Evolutionary conservation across 352 stramenopile species (phyloP), one percentile per base, ranked within the genome.

Genomic region (Globisporangium heterothallicum): DNA sequence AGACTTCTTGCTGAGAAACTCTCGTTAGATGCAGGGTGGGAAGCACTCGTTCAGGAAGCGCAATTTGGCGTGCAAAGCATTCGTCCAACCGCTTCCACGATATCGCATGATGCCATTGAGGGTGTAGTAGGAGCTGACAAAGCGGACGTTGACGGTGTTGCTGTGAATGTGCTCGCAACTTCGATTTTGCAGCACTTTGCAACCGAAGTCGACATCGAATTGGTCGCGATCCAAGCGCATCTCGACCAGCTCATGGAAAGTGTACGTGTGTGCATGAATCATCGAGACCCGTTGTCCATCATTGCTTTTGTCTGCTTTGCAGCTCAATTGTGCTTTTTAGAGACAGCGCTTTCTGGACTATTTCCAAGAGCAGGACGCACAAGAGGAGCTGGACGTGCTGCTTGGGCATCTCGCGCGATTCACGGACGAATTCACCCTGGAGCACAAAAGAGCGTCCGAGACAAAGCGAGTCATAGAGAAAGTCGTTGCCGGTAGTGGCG

Each of bases 321-420:
- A 38, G 4, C 26, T 42, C 19, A 49, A 9, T 52, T 42, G n/a
- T 12, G 5, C 19, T 5, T n/a, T 29, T 13, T 41, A 91, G 79
- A 80, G 72, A 72, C 63, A 68, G 36, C 51, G 69, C 10, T 89
- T 90, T 61, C 59, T 89, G 25, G 68, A 79, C 34, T 89, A 88
- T 38, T 87, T 92, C 29, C 79, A 88, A 55, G 82, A 92, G 55
- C 69, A 87, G 32, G 77, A 78, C 19, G 67, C 63, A 0, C 54
- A 85, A 22, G 72, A 83, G 30, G 72, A 83, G 34, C 55, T 92
- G 19, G 82, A 92, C 48, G 79, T 79, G 29, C 40, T 91, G 36
- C 60, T 91, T 12, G 64, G 65, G 1, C 69, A 77, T 50, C 82
- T 92, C 21, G 70, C 74, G 26, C 72, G 46, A n/a, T 92, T 90